Base-by-base conservation (phyloP, 1,139 yeast species). In the Hemisphaericaspora subhashii region DNA sequence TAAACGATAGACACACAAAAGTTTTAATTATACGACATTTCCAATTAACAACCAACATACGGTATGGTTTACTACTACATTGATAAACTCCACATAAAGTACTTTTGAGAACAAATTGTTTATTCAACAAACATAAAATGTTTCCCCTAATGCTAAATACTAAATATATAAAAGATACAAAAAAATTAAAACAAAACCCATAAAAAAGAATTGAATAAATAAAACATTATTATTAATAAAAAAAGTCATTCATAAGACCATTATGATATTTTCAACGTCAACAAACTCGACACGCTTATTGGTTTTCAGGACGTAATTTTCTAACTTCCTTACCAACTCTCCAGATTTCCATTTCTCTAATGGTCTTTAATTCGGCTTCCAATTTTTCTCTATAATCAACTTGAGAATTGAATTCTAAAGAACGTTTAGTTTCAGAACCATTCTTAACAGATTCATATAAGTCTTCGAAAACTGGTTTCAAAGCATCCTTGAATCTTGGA, bases 331-430 rank as follows among this genome's bases (percentile, higher is more conserved):
- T 90, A 68, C 98, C 98, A 58, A 94, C 98, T 67, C 73, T 86
- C 98, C 98, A 92, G 92, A 92, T 92, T 80, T 92, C 98, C 86
- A 90, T 88, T 64, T 79, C 79, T 81, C 98, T 87, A 77, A 92
- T 92, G 64, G 79, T 79, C 72, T 85, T 80, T 66, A 92, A 83
- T 79, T 92, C 98, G 68, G 76, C 77, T 78, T 90, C 97, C 68
- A 90, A 83, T 78, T 82, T 89, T 62, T 83, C 96, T 74, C 98
- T 85, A 94, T 92, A 92, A 77, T 94, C 96, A 50, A 90, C 77
- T 73, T 86, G 95, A 53, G 96, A 86, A 92, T 92, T 92, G 85
- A 90, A 92, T 64, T 89, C 97, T 62, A 92, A 82, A 47, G 98
- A 90, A 77, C 98, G 86, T 80, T 92, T 77, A 67, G 98, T 92